These are phyloP conservation scores for Avicennia marina DNA, from an alignment of 257 asterid species.

Conservation along the genomic window DNA sequence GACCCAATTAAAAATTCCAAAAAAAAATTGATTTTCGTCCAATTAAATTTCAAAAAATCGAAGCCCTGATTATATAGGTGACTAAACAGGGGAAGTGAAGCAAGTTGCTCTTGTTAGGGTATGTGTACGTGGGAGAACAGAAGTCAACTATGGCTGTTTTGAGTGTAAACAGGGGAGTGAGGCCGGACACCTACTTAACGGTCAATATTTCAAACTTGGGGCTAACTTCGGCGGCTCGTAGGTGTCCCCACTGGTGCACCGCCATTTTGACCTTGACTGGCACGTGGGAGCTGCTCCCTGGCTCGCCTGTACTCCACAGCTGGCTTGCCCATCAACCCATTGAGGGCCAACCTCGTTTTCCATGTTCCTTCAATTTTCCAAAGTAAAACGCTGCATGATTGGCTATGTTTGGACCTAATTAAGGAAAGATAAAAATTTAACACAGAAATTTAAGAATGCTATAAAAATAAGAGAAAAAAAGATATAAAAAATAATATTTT, in stretches of 20 bases:
- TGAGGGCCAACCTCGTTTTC: conserved; percentile 3
- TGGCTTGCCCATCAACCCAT: conserved; percentile 10
- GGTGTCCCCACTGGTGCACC: conserved; percentile 63
- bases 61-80: too few relatives aligned
- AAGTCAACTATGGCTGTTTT: conserved; percentile 32
- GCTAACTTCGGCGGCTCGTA: conserved; percentile 16
- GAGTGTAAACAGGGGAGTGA: conserved; percentile 10
- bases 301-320: conserved; percentile 12
- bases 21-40: too few relatives aligned
- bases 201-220: conserved; percentile 36
- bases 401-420: too few relatives aligned
- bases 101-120: too few relatives aligned
- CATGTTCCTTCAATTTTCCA: neutral
- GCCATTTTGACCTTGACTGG: conserved; percentile 57
- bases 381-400: too few relatives aligned
- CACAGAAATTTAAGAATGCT: too few relatives aligned
- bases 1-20: too few relatives aligned
- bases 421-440: too few relatives aligned
- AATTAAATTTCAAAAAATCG: too few relatives aligned
- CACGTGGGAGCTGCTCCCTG: conserved; percentile 49
- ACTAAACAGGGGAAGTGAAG: too few relatives aligned
- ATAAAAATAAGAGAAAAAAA: too few relatives aligned
- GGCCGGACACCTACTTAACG: neutral
- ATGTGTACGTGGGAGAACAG: neutral
- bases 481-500: too few relatives aligned